Conservation (phyloP, 1,139 yeast species). For the Scheffersomyces illinoinensis region DNA sequence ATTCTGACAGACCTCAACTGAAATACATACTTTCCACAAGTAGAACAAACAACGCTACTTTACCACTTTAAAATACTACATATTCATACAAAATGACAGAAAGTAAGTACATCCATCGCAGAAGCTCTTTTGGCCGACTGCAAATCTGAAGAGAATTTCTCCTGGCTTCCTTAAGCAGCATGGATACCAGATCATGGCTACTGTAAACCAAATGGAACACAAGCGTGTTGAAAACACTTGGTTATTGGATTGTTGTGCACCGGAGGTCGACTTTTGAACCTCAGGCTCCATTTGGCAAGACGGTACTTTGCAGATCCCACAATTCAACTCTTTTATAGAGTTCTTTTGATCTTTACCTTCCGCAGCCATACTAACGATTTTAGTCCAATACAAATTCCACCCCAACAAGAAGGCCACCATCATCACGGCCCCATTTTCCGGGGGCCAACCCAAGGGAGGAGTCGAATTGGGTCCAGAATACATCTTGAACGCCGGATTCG, state of each 20-base stretch:
- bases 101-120: neutral
- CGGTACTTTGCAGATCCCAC: too few species aligned
- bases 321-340: too few species aligned
- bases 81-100: neutral
- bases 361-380: neutral
- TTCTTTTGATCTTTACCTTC: neutral
- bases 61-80: neutral
- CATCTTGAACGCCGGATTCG: constrained; percentile 70
- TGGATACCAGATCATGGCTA: neutral
- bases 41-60: neutral
- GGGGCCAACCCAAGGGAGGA: constrained; percentile 96
- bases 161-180: neutral
- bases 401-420: constrained; percentile 59
- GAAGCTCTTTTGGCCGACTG: neutral
- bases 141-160: neutral
- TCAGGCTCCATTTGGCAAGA: too few species aligned
- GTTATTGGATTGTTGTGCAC: neutral
- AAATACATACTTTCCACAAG: neutral
- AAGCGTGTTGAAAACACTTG: neutral
- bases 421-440: constrained; percentile 86
- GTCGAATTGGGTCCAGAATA: constrained; percentile 93
- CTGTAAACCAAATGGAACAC: too few species aligned
- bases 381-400: constrained; percentile 48
- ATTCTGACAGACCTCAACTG: neutral
- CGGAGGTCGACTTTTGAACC: neutral